phyloP scores from a whole-genome alignment of 2,329 filamentous ascomycete species.

The Exserohilum turcica region DNA sequence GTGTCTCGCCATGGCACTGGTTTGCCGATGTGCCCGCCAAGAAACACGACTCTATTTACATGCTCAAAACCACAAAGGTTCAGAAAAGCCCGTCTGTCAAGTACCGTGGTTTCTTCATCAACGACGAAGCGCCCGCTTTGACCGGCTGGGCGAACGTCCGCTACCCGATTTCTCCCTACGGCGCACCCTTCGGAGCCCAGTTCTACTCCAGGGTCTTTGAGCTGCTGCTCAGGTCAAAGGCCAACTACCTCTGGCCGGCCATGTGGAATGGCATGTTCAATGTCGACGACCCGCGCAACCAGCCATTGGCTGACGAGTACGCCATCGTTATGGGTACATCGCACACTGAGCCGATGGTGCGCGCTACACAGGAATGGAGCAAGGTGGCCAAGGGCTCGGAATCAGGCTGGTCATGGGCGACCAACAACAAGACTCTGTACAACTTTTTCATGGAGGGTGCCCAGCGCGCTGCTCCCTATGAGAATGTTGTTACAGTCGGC shows the following conservation, averaged over 20 bases:
- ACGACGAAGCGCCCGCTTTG: conserved; percentile 70
- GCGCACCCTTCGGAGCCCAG: conserved; percentile 57
- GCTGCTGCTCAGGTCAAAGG: conserved; percentile 69
- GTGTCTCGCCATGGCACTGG: conserved; percentile 73
- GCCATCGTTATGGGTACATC: conserved; percentile 74
- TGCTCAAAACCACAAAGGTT: conserved; percentile 58
- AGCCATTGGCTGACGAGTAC: conserved; percentile 73
- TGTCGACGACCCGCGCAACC: conserved; percentile 71
- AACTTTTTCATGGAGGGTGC: conserved; percentile 72
- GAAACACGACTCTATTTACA: conserved; percentile 60
- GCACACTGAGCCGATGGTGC: conserved; percentile 74
- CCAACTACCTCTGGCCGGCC: conserved; percentile 78
- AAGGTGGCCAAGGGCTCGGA: conserved; percentile 56
- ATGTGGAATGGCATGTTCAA: conserved; percentile 74
- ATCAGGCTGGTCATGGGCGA: conserved; percentile 68
- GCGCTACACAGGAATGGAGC: conserved; percentile 60
- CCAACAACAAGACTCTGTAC: conserved; percentile 70
- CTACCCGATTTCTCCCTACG: conserved; percentile 54
- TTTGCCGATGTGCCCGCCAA: conserved; percentile 67
- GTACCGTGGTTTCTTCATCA: conserved; percentile 72
- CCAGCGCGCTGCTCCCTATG: conserved; percentile 67
- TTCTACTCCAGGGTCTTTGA: conserved; percentile 75
- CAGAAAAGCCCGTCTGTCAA: conserved; percentile 67
- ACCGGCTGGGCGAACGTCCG: conserved; percentile 69
- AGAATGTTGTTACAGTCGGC: conserved; percentile 67